Conservation (phyloP, 2,329 filamentous ascomycete genomes). For the Botryosphaeria agaves region DNA sequence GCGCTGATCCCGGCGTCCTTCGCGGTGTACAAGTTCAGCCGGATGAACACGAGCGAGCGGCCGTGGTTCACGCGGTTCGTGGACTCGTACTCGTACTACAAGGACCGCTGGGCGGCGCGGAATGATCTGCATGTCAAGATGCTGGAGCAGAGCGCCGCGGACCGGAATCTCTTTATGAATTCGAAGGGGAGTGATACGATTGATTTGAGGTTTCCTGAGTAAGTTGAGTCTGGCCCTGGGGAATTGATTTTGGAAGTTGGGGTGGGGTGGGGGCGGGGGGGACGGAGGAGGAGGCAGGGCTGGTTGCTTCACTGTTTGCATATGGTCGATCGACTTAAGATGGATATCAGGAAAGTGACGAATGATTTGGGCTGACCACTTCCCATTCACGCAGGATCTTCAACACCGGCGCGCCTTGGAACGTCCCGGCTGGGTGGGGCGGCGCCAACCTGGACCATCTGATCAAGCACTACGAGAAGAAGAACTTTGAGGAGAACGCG, state of each 20-base stretch:
- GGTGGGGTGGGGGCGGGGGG: too few species aligned
- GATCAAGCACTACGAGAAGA: slow-evolving; percentile 43
- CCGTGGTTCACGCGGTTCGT: slow-evolving; percentile 33
- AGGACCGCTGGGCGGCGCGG: slow-evolving; percentile 34
- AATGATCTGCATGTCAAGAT: slow-evolving; percentile 43
- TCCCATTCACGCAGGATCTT: slow-evolving; percentile 31
- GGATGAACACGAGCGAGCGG: slow-evolving; percentile 19
- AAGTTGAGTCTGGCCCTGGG: too few species aligned
- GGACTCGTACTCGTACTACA: slow-evolving; percentile 34
- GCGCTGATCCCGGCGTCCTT: slow-evolving; percentile 26
- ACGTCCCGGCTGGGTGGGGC: slow-evolving; percentile 42
- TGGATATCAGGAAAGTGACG: too few species aligned
- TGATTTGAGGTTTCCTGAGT: slow-evolving; percentile 47
- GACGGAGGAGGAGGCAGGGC: slow-evolving; percentile 1
- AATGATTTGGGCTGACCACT: slow-evolving; percentile 4
- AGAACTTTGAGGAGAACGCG: slow-evolving; percentile 38
- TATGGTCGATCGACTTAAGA: too few species aligned
- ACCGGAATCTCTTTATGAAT: slow-evolving; percentile 41
- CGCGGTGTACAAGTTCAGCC: slow-evolving; percentile 27
- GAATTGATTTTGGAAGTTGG: too few species aligned
- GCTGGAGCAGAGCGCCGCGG: slow-evolving; percentile 44
- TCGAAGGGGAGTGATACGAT: slow-evolving; percentile 26
- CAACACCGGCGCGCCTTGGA: slow-evolving; percentile 45
- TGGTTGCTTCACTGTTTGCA: too few species aligned
- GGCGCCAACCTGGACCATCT: slow-evolving; percentile 40